phyloP scores from a whole-genome alignment of 78 protist genomes.

The Bigelowiella natans region DNA sequence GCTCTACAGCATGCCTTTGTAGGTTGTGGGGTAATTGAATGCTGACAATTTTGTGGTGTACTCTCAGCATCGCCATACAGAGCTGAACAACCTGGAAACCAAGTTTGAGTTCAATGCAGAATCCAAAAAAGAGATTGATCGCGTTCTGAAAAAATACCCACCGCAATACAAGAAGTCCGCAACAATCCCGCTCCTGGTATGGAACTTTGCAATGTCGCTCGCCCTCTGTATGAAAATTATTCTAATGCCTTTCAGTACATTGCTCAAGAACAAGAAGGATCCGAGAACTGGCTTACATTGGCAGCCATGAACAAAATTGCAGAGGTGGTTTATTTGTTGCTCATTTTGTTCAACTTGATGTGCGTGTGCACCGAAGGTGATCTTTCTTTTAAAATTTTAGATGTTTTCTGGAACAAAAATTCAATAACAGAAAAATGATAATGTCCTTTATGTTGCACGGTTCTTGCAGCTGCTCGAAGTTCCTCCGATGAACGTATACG shows the following conservation, averaged over 20 bases:
- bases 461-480: slow-evolving; percentile 53
- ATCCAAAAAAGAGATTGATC: slow-evolving; percentile 41
- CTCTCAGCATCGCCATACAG: slow-evolving; percentile 68
- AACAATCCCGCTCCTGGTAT: background rate
- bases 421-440: too few relatives aligned
- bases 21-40: background rate
- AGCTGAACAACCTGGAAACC: slow-evolving; percentile 60
- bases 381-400: too few relatives aligned
- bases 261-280: slow-evolving; percentile 78
- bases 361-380: background rate
- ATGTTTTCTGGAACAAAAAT: too few relatives aligned
- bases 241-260: slow-evolving; percentile 66
- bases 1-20: background rate
- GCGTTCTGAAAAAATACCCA: slow-evolving; percentile 54
- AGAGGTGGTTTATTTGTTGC: background rate
- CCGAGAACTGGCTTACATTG: slow-evolving; percentile 71
- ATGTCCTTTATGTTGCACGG: slow-evolving; percentile 50
- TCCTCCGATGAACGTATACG: slow-evolving; percentile 80
- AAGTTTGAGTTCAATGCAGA: slow-evolving; percentile 72
- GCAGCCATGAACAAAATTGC: slow-evolving; percentile 81
- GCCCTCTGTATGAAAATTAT: background rate
- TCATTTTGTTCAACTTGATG: background rate
- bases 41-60: background rate
- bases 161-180: slow-evolving; percentile 63
- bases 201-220: background rate